Evolutionary conservation across 164 flowering plant genomes (phyloP).

Genomic region (Magnolia sinica): DNA sequence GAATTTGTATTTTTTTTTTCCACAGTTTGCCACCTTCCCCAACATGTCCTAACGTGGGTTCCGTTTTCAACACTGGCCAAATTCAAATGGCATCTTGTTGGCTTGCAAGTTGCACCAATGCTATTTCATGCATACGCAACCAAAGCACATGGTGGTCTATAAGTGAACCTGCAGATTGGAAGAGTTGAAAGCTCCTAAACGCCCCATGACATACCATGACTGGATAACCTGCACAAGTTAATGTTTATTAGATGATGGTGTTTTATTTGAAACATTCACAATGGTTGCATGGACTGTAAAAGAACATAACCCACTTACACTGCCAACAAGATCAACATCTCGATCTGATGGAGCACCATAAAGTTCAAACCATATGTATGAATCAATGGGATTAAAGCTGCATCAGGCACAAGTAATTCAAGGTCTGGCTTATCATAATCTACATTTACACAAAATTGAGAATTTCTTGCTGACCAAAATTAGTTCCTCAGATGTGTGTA

Average conservation of each 20-base stretch:
- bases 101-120: neutral
- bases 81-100: neutral
- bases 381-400: conserved; percentile 87
- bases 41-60: too few species aligned
- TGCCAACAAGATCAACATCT: conserved; percentile 84
- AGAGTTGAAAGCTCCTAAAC: conserved; percentile 82
- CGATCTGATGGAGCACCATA: conserved; percentile 87
- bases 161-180: conserved; percentile 74
- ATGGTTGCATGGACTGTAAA: neutral
- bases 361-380: conserved; percentile 83
- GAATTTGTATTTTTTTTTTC: too few species aligned
- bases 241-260: neutral
- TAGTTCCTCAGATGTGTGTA: neutral
- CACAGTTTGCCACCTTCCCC: too few species aligned
- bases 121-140: neutral
- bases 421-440: neutral
- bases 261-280: neutral
- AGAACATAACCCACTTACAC: conserved; percentile 46
- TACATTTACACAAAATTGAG: neutral
- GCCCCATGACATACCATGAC: conserved; percentile 94
- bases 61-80: neutral
- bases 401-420: conserved; percentile 2
- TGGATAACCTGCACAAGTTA: conserved; percentile 66
- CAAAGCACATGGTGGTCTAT: neutral
- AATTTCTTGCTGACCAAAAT: neutral